Conservation (phyloP, 1,139 yeast genomes). For the Spathaspora sp. region DNA sequence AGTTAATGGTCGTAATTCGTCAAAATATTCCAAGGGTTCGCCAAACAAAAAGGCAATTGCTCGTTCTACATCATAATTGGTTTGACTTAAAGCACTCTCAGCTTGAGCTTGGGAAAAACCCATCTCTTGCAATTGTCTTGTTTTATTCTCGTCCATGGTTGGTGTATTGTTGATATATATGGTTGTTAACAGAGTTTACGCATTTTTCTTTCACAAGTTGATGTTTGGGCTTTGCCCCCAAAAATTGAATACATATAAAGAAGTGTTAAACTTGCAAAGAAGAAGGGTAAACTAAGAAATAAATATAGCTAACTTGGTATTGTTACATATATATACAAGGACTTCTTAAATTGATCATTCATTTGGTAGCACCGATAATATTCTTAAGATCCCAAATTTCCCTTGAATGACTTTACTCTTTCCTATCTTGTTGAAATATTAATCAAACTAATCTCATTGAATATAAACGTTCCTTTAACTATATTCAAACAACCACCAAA, state of each 20-base stretch:
- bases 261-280: no score
- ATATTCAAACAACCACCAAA: background rate
- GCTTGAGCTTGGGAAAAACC: constrained; percentile 55
- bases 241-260: no score
- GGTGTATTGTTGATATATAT: background rate
- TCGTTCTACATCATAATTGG: constrained; percentile 49
- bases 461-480: background rate
- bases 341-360: no score
- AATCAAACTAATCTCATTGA: background rate
- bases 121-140: constrained; percentile 54
- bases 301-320: background rate
- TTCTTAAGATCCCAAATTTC: no score
- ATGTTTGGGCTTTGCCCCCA: background rate
- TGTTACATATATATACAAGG: no score
- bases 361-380: no score
- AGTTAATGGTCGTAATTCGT: background rate
- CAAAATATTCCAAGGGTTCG: constrained; percentile 26
- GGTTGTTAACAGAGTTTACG: background rate
- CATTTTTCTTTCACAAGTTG: background rate
- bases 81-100: constrained; percentile 35
- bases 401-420: background rate
- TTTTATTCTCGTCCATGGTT: constrained; percentile 15
- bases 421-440: background rate
- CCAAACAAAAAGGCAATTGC: constrained; percentile 57
- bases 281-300: background rate